Conservation (phyloP, 495 filamentous ascomycete genomes). For the Cenococcum geophilum region DNA sequence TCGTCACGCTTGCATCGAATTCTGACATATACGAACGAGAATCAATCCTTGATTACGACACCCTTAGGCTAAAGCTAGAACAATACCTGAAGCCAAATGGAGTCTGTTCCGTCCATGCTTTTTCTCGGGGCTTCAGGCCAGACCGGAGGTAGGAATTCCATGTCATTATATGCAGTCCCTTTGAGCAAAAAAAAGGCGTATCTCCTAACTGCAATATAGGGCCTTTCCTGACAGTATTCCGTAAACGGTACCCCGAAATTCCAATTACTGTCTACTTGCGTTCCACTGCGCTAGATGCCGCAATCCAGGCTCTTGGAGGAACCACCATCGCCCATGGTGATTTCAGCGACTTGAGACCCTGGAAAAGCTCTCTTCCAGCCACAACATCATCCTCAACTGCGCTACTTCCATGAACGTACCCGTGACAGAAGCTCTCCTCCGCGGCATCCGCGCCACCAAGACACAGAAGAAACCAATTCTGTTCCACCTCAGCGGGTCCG, state of each 20-base stretch:
- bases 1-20: too few species aligned
- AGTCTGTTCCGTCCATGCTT: too few species aligned
- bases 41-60: too few species aligned
- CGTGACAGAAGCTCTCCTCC: background rate
- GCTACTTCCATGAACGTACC: background rate
- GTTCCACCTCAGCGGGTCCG: background rate
- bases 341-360: background rate
- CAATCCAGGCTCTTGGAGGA: background rate
- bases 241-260: background rate
- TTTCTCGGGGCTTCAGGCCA: too few species aligned
- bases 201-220: too few species aligned
- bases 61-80: too few species aligned
- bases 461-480: background rate
- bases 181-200: too few species aligned
- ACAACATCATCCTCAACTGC: slow-evolving; percentile 4
- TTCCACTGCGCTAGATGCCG: background rate
- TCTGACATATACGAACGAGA: too few species aligned
- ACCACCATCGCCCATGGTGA: background rate
- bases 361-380: background rate
- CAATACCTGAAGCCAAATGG: too few species aligned
- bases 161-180: too few species aligned
- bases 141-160: too few species aligned
- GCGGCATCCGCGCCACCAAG: background rate
- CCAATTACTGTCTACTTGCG: background rate
- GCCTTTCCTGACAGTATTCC: background rate